These are phyloP conservation scores for Leptosphaerulina australis DNA, from an alignment of 2,329 filamentous ascomycete species.

Conservation along the genomic window DNA sequence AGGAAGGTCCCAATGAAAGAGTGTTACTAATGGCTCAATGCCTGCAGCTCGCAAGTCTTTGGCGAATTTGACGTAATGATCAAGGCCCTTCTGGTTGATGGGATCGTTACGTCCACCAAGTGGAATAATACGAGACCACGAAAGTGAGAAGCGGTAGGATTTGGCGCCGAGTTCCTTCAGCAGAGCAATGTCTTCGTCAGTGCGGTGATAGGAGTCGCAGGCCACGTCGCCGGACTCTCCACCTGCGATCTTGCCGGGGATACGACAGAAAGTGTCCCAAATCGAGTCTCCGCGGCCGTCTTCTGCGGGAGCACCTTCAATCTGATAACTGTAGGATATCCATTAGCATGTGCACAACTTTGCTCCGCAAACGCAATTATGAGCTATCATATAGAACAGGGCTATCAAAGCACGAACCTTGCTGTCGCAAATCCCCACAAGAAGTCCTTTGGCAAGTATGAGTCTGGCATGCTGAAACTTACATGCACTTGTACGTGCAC, in stretches of 20 bases:
- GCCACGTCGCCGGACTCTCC: conserved; percentile 75
- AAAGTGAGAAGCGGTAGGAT: conserved; percentile 83
- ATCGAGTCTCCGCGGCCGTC: conserved; percentile 83
- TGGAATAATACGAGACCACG: conserved; percentile 83
- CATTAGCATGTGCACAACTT: conserved; percentile 28
- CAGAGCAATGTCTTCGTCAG: conserved; percentile 75
- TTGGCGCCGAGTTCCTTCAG: conserved; percentile 75
- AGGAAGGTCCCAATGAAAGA: conserved; percentile 89
- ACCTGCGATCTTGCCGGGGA: conserved; percentile 81
- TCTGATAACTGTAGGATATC: conserved; percentile 72
- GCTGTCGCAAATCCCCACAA: conserved; percentile 52
- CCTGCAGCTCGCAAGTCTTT: conserved; percentile 77
- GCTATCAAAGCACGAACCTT: conserved; percentile 41
- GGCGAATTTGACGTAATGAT: conserved; percentile 79
- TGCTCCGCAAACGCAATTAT: conserved; percentile 21
- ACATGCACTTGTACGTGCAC: conserved; percentile 11
- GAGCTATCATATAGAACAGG: conserved; percentile 29
- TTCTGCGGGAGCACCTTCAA: conserved; percentile 75
- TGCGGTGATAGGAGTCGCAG: conserved; percentile 86
- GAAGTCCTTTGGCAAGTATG: conserved; percentile 48
- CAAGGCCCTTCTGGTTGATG: conserved; percentile 76
- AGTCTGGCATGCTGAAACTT: conserved; percentile 42
- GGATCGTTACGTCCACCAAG: conserved; percentile 83
- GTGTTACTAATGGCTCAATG: conserved; percentile 80
- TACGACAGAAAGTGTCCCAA: conserved; percentile 87